phyloP scores from a whole-genome alignment of 2,329 filamentous ascomycete species.

The Nigrospora sphaerica region DNA sequence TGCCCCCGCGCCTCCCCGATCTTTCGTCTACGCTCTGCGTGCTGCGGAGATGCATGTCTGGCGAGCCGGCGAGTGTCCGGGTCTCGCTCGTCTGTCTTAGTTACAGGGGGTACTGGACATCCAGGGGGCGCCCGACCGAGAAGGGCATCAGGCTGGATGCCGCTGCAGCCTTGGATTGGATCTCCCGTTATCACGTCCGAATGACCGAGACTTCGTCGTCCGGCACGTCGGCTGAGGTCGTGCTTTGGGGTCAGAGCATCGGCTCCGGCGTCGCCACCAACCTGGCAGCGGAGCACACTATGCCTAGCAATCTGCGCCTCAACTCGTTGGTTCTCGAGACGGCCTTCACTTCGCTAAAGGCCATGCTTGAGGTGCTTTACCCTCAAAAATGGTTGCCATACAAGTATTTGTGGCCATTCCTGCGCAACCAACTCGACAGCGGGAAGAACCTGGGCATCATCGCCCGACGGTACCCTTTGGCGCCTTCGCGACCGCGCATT shows the following conservation, averaged over 20 bases:
- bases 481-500: slow-evolving; percentile 24
- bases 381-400: slow-evolving; percentile 78
- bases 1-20: slow-evolving; percentile 49
- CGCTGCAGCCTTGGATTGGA: slow-evolving; percentile 57
- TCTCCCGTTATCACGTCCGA: slow-evolving; percentile 32
- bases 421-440: slow-evolving; percentile 57
- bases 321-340: slow-evolving; percentile 63
- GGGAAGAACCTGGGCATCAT: slow-evolving; percentile 42
- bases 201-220: too few species aligned
- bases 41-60: slow-evolving; percentile 29
- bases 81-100: slow-evolving; percentile 49
- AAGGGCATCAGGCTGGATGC: slow-evolving; percentile 63
- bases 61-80: slow-evolving; percentile 17
- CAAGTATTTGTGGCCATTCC: slow-evolving; percentile 64
- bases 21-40: slow-evolving; percentile 44
- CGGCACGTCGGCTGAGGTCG: slow-evolving; percentile 23
- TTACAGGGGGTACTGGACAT: slow-evolving; percentile 74
- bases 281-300: slow-evolving; percentile 36
- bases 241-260: slow-evolving; percentile 74
- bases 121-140: slow-evolving; percentile 63
- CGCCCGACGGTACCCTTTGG: slow-evolving; percentile 19
- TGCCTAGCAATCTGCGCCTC: slow-evolving; percentile 30
- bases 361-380: slow-evolving; percentile 66
- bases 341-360: slow-evolving; percentile 63
- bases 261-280: slow-evolving; percentile 65